Evolutionary conservation across 129 eudicot genomes (phyloP), one percentile per base, ranked within the genome.

Genomic region (Centrapalus pauciflorus): DNA sequence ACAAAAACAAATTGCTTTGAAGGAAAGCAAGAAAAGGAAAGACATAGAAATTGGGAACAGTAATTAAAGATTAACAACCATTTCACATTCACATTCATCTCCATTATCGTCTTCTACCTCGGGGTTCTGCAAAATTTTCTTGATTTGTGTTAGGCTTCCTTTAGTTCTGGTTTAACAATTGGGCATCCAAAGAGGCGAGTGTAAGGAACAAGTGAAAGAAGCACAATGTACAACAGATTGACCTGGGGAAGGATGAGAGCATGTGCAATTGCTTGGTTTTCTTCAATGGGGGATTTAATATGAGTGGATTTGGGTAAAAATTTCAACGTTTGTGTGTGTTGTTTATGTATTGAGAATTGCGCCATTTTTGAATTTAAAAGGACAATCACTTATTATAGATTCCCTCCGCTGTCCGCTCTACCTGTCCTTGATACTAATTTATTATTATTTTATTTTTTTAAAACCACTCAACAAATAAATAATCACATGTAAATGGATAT

Each of bases 41-140:
- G 58, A 56, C 28, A 67, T 7, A 52, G 25, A 55, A 43, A 67
- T 67, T 66, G 73, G 63, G 45, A 69, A 12, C 13, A 64, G 32
- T 25, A 27, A 66, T 32, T 20, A 63, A 43, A 55, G 17, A 49
- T 40, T 54, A 62, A 38, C 4, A 28, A 55, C 9, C 17, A 59
- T 5, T 43, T 55, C 52, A 34, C 38, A 38, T 60, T 67, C 55
- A 67, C 77, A 63, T 70, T 52, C 43, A 67, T 24, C 35, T 56
- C 64, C 78, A 66, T 60, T 78, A 78, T 70, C 71, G 73, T 78
- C 50, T 55, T 81, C 64, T 63, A 72, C 90, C 83, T 89, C 86
- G 96, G 96, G 96, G 85, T 86, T 89, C 84, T 81, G 86, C 64
- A 72, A 70, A 29, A 5, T 5, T 61, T 72, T 62, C 55, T 61